Conservation (phyloP, 768 basidiomycete genomes). For the Suillus fuscotomentosus region DNA sequence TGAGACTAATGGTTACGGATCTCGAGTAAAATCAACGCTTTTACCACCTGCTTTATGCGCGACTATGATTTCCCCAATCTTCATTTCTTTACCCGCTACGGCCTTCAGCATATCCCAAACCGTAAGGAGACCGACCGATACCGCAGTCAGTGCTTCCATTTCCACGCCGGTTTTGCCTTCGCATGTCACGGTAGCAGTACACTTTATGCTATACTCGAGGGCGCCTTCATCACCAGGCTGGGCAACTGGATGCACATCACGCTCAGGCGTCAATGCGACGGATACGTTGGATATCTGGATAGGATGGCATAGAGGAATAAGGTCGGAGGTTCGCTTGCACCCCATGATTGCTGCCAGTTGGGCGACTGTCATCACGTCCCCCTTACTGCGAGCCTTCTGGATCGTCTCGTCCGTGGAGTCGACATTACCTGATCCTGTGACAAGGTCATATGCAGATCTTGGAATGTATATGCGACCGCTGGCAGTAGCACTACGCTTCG, state of each 20-base stretch:
- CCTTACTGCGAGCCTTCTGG: constrained; percentile 59
- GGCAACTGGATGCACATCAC: background rate
- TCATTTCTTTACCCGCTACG: constrained; percentile 85
- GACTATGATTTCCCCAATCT: constrained; percentile 68
- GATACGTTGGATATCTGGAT: constrained; percentile 69
- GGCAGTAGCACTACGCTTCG: constrained; percentile 72
- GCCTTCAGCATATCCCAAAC: constrained; percentile 96
- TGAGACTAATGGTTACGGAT: background rate
- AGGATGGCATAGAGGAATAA: constrained; percentile 89
- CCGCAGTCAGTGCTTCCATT: constrained; percentile 92
- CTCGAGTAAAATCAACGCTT: constrained; percentile 62
- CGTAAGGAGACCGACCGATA: constrained; percentile 72
- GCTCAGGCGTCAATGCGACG: constrained; percentile 57
- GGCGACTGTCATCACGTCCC: constrained; percentile 70
- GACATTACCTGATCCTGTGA: constrained; percentile 35
- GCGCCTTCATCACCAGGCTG: background rate
- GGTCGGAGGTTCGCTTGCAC: constrained; percentile 75
- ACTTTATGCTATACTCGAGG: constrained; percentile 51
- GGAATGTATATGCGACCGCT: constrained; percentile 71
- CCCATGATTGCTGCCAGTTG: constrained; percentile 89
- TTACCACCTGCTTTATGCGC: constrained; percentile 69
- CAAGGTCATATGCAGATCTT: constrained; percentile 58
- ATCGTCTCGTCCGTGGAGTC: constrained; percentile 25
- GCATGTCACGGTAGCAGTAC: constrained; percentile 68
- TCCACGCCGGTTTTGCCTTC: constrained; percentile 86